Conservation (phyloP, 2,329 filamentous ascomycete genomes). For the Capronia americana region DNA sequence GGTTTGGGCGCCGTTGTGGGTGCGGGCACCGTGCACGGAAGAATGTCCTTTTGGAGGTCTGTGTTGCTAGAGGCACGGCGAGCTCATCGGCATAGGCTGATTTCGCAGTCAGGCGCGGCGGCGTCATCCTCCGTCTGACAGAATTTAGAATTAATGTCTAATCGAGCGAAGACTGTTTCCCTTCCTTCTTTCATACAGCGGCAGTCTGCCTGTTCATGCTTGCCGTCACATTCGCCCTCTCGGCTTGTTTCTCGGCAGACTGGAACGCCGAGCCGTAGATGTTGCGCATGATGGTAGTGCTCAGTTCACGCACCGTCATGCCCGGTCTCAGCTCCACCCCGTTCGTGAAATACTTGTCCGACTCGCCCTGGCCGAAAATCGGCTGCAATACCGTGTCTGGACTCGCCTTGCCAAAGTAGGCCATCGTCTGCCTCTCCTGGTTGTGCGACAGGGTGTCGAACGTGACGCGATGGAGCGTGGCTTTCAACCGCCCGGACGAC, state of each 20-base stretch:
- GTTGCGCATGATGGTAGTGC: slow-evolving; percentile 34
- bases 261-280: slow-evolving; percentile 34
- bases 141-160: background rate
- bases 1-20: background rate
- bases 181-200: background rate
- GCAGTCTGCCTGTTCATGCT: background rate
- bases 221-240: background rate
- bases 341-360: slow-evolving; percentile 34
- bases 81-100: background rate
- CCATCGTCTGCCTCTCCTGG: slow-evolving; percentile 38
- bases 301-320: slow-evolving; percentile 37
- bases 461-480: slow-evolving; percentile 79
- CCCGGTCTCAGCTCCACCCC: slow-evolving; percentile 36
- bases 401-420: slow-evolving; percentile 37
- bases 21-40: background rate
- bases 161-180: background rate
- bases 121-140: background rate
- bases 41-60: background rate
- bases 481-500: slow-evolving; percentile 90
- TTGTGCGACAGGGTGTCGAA: slow-evolving; percentile 35
- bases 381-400: slow-evolving; percentile 39
- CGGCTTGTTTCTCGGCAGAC: background rate
- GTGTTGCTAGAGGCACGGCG: background rate
- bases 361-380: slow-evolving; percentile 7
- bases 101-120: background rate